Conservation (phyloP, 371 early-diverging fungal species). For the Syncephalastrum sp. region DNA sequence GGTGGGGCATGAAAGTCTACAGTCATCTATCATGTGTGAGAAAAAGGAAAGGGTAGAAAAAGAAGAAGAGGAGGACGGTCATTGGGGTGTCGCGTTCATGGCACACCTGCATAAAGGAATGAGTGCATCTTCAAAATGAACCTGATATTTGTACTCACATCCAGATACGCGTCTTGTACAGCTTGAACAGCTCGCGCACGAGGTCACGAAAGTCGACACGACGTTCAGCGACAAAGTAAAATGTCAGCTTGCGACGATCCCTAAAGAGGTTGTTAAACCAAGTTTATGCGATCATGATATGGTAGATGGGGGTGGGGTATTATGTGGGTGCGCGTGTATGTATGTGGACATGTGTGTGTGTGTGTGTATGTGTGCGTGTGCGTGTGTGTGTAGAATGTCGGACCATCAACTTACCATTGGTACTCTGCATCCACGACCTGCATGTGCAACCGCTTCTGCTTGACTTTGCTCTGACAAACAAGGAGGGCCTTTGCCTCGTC, state of each 20-base stretch:
- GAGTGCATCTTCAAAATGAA: no score
- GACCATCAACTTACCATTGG: conserved; percentile 74
- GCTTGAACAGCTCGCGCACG: conserved; percentile 97
- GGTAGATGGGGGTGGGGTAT: neutral
- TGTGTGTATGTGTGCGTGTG: neutral
- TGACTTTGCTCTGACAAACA: conserved; percentile 89
- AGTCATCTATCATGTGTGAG: no score
- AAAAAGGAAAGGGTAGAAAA: no score
- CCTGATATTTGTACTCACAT: conserved; percentile 61
- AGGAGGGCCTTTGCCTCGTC: conserved; percentile 90
- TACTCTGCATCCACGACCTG: conserved; percentile 97
- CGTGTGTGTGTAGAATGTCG: neutral
- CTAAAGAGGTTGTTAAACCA: conserved; percentile 27
- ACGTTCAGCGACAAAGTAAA: conserved; percentile 92
- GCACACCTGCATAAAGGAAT: no score
- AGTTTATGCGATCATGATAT: no score
- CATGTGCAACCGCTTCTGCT: conserved; percentile 90
- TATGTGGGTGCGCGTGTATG: no score
- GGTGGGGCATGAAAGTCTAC: no score
- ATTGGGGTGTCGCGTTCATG: no score
- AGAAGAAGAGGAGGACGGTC: no score
- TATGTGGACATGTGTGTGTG: no score
- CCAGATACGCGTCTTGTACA: conserved; percentile 99
- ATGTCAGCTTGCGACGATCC: conserved; percentile 95
- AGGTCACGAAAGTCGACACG: conserved; percentile 98